Evolutionary conservation across 2,329 filamentous ascomycete genomes (phyloP).

Genomic region (Verticillium nonalfalfae): DNA sequence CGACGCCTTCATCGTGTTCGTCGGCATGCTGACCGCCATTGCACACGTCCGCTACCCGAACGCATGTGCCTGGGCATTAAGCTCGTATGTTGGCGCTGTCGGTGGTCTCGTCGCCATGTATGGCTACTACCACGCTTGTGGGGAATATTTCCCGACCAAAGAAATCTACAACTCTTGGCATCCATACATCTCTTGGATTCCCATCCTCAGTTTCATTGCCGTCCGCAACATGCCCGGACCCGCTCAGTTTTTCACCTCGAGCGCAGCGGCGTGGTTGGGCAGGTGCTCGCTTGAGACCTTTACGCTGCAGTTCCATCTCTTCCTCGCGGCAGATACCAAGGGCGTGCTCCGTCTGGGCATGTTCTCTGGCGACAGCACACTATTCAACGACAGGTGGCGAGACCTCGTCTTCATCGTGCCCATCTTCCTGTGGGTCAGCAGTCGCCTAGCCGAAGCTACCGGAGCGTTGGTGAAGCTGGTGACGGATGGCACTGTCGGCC

Average conservation of each 20-base stretch:
- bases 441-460: conserved; percentile 17
- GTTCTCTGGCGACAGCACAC: conserved; percentile 16
- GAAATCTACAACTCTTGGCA: conserved; percentile 42
- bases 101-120: neutral
- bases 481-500: conserved; percentile 1
- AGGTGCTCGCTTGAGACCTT: conserved; percentile 52
- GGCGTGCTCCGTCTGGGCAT: neutral
- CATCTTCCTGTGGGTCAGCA: conserved; percentile 21
- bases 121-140: neutral
- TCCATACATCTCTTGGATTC: conserved; percentile 46
- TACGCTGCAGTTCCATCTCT: conserved; percentile 55
- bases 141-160: neutral
- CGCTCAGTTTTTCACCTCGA: conserved; percentile 19
- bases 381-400: conserved; percentile 18
- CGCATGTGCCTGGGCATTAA: neutral
- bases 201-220: conserved; percentile 43
- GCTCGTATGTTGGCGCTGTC: neutral
- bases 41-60: conserved; percentile 18
- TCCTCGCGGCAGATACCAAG: conserved; percentile 38
- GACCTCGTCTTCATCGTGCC: conserved; percentile 17
- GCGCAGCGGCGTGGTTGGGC: conserved; percentile 45
- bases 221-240: conserved; percentile 37
- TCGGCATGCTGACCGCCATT: conserved; percentile 44
- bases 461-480: conserved; percentile 16
- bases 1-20: conserved; percentile 48